Percentiles rank a stretch among this genome's conserved stretches.
phyloP scores from a whole-genome alignment of 345 rosid species.

The Psidium guajava region DNA sequence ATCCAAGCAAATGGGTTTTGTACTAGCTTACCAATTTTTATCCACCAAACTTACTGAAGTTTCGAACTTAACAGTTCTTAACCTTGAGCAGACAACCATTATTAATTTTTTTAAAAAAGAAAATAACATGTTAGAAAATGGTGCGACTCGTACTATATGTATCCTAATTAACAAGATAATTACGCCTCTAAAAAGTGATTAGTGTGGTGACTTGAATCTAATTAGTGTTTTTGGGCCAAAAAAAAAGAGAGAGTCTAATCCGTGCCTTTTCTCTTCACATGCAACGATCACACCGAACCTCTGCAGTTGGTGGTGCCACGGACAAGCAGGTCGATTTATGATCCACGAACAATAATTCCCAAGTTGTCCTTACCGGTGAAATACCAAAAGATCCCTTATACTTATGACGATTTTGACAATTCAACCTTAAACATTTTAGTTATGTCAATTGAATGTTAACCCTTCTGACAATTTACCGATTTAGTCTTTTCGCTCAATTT shows the following conservation, averaged over 20 bases:
- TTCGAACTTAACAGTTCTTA: not conserved
- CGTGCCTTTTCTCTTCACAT: not conserved
- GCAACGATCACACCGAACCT: not conserved
- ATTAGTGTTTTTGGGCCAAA: not conserved
- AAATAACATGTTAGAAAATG: not conserved
- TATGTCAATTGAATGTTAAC: too few relatives aligned
- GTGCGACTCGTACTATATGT: not conserved
- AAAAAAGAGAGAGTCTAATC: not conserved
- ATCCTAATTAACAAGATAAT: not conserved
- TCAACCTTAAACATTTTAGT: too few relatives aligned
- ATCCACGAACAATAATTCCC: not conserved
- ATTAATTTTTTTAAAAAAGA: not conserved
- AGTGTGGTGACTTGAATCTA: not conserved
- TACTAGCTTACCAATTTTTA: not conserved
- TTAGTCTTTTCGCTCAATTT: not conserved
- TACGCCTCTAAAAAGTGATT: not conserved
- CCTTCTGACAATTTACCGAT: too few relatives aligned
- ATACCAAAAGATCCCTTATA: not conserved
- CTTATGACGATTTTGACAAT: accelerated
- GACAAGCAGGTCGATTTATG: not conserved
- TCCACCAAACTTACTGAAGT: not conserved
- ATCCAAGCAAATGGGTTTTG: not conserved
- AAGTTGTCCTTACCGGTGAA: not conserved
- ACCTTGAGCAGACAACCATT: not conserved
- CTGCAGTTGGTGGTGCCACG: not conserved